Base-by-base conservation (phyloP, 2,329 filamentous ascomycete species). In the Cryphonectria carpinicola region DNA sequence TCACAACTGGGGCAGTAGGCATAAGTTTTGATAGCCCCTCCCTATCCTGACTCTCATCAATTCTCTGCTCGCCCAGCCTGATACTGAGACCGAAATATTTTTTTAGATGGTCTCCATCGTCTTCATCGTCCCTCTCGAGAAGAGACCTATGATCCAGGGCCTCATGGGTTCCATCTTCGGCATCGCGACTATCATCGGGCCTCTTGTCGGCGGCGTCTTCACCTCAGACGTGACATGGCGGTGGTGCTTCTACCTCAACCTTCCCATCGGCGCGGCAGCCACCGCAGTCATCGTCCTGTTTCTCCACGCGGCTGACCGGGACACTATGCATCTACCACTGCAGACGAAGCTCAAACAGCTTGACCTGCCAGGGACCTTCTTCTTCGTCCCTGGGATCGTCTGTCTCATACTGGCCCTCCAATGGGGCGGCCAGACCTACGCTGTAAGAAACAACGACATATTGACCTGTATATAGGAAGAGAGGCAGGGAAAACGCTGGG, bases 181-280 rank as follows among this genome's bases (percentile, higher is more conserved):
- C 3, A 41, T 71, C 1, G 66, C 66, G 0, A 22, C 52, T 0
- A 39, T 71, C 22, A n/a, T 64, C 32, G 75, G 74, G 0, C 76
- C 75, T 0, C 39, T 76, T 3, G 60, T 82, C 10, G 74, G 74
- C 37, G 75, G 75, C 22, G 73, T 69, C 1, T 74, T 76, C 46
- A 74, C 75, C 14, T 65, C 75, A n/a, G 73, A 75, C n/a, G 49
- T 73, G n/a, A 71, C 73, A 17, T 76, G 74, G 75, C 63, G 76
- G 60, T 77, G 78, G 76, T 76, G 75, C 66, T 76, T 76, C 66
- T 76, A 69, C n/a, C 35, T 71, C 7, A 74, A 71, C 19, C 56
- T 69, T 8, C 67, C 46, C 7, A 54, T 65, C 22, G 65, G 56
- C 3, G 65, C 17, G 4, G 43, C 14, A 2, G 41, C 68, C 39